Percentiles rank a stretch among this genome's conserved stretches.
Evolutionary conservation across 345 rosid genomes (phyloP).

Genomic region (Ceriops decandra): DNA sequence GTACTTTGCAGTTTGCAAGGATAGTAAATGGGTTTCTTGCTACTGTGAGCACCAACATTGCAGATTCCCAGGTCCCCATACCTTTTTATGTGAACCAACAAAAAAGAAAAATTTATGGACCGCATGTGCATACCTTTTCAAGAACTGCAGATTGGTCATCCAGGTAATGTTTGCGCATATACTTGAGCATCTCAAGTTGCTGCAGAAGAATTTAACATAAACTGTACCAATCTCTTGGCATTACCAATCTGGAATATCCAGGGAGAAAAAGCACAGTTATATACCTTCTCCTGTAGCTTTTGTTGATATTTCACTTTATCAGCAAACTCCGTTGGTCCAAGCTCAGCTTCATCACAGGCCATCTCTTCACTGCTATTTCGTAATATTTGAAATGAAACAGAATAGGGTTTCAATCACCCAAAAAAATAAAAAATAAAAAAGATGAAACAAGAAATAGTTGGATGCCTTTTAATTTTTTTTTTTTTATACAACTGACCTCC

Average conservation of each 20-base stretch:
- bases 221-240: neutral
- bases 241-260: neutral
- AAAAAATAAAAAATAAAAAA: neutral
- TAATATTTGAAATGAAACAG: neutral
- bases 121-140: constrained; percentile 43
- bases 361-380: constrained; percentile 53
- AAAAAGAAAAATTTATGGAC: neutral
- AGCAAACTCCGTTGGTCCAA: constrained; percentile 55
- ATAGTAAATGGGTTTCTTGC: neutral
- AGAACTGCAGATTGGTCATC: constrained; percentile 72
- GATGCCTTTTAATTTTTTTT: no score
- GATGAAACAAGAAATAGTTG: no score
- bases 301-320: constrained; percentile 49
- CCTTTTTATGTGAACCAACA: neutral
- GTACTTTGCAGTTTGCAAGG: neutral
- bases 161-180: constrained; percentile 63
- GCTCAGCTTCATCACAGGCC: constrained; percentile 86
- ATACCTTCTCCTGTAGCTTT: constrained; percentile 58
- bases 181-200: constrained; percentile 84
- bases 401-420: neutral
- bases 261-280: neutral
- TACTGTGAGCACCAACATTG: neutral
- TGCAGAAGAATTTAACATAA: constrained; percentile 19
- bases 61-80: neutral
- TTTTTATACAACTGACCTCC: no score